These are phyloP conservation scores for Candida boidinii DNA, from an alignment of 805 yeast species.

Conservation along the genomic window DNA sequence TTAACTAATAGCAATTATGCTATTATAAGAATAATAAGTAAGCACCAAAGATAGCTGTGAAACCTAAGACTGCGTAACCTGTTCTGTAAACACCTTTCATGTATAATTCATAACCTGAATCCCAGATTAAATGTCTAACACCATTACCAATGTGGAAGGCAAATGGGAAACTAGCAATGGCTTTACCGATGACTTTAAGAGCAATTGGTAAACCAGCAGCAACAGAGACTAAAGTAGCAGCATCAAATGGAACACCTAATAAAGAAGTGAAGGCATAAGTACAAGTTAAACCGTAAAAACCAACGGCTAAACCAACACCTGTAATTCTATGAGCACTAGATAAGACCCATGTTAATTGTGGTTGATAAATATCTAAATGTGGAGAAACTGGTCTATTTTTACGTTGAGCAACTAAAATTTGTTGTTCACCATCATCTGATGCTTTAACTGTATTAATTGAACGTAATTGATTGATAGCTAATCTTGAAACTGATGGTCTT, in stretches of 20 bases:
- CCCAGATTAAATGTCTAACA: slow-evolving; percentile 92
- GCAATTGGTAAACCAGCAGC: slow-evolving; percentile 59
- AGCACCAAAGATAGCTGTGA: slow-evolving; percentile 50
- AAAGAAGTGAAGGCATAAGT: slow-evolving; percentile 65
- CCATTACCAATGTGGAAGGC: slow-evolving; percentile 85
- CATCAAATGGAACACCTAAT: slow-evolving; percentile 49
- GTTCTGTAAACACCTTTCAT: slow-evolving; percentile 87
- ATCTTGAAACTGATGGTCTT: slow-evolving; percentile 2
- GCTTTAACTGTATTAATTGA: slow-evolving; percentile 36
- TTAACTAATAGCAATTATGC: not conserved
- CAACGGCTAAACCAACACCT: slow-evolving; percentile 75
- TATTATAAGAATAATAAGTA: slow-evolving; percentile 37
- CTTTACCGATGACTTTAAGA: slow-evolving; percentile 57
- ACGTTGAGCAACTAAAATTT: slow-evolving; percentile 72
- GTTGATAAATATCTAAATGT: slow-evolving; percentile 81
- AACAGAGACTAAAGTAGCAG: slow-evolving; percentile 42
- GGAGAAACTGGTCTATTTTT: slow-evolving; percentile 86
- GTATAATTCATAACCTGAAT: slow-evolving; percentile 70
- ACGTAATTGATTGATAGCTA: slow-evolving; percentile 13
- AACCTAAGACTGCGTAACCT: slow-evolving; percentile 76
- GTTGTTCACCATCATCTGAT: slow-evolving; percentile 55
- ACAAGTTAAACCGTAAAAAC: slow-evolving; percentile 69
- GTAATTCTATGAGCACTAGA: slow-evolving; percentile 82
- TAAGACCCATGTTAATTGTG: slow-evolving; percentile 78
- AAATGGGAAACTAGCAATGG: slow-evolving; percentile 70